A percentile compares a stretch with the other conserved stretches of the same genome.
These are phyloP conservation scores for Alternaria hordeiaustralica DNA, from an alignment of 2,329 filamentous ascomycete species.

Conservation along the genomic window DNA sequence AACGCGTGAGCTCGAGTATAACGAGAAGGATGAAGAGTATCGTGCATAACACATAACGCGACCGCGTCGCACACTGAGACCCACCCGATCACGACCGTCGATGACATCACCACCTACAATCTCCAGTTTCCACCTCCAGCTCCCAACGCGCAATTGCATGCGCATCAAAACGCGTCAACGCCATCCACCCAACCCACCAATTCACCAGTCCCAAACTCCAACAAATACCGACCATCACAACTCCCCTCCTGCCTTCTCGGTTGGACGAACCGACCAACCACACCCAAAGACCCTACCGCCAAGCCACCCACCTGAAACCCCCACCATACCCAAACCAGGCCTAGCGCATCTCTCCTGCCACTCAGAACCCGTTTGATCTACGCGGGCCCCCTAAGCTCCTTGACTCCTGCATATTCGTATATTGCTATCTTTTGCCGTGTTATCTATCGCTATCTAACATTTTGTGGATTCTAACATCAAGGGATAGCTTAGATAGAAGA, in stretches of 20 bases:
- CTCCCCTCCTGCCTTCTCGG: neutral
- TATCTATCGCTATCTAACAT: neutral
- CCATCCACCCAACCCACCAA: neutral
- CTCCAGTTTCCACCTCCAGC: neutral
- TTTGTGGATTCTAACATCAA: neutral
- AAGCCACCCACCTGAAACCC: conserved; percentile 13
- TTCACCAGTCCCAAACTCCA: neutral
- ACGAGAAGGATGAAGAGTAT: neutral
- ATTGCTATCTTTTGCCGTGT: neutral
- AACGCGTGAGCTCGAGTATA: neutral
- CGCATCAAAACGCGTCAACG: neutral
- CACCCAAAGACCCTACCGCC: conserved; percentile 6
- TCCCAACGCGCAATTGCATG: neutral
- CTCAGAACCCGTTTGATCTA: conserved; percentile 16
- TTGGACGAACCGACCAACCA: conserved; percentile 2
- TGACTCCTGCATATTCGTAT: conserved; percentile 3
- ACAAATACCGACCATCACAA: neutral
- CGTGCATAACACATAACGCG: neutral
- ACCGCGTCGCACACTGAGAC: neutral
- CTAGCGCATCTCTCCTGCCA: neutral
- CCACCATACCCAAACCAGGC: conserved; percentile 1
- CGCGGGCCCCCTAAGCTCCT: neutral
- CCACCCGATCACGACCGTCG: neutral
- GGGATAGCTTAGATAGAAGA: neutral
- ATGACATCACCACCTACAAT: neutral